Conservation (phyloP, 148 eudicot species). For the Rheum nobile region DNA sequence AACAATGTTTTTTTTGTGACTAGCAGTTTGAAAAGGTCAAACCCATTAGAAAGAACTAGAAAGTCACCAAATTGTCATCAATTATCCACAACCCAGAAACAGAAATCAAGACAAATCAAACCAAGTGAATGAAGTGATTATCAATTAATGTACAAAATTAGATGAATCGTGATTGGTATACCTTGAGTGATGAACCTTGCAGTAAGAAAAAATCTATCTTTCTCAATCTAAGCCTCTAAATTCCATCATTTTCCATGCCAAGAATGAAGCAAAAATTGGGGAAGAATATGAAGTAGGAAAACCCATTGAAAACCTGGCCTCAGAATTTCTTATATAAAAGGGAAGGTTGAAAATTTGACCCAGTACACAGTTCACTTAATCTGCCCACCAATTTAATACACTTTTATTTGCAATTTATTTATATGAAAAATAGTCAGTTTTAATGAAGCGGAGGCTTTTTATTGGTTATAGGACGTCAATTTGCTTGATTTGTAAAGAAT, state of each 20-base stretch:
- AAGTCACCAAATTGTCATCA: no score
- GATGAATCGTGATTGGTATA: background rate
- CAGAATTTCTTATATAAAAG: background rate
- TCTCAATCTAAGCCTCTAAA: no score
- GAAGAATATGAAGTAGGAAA: background rate
- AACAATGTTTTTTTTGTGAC: background rate
- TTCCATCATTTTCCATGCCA: no score
- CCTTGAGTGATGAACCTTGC: background rate
- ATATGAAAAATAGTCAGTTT: no score
- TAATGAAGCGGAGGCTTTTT: background rate
- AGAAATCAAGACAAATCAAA: no score
- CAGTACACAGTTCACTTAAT: no score
- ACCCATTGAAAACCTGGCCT: no score
- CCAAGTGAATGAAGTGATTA: background rate
- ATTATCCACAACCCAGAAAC: background rate
- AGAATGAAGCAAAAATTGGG: background rate
- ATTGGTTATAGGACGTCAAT: background rate
- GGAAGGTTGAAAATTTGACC: background rate
- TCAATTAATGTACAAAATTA: background rate
- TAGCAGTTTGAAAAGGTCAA: background rate
- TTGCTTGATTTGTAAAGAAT: background rate
- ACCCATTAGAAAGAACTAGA: no score
- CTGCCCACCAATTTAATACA: no score
- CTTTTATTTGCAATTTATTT: no score
- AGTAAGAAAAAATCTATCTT: no score